Conservation (phyloP, 139 green algal genomes). For the Chlamydomonas applanata region DNA sequence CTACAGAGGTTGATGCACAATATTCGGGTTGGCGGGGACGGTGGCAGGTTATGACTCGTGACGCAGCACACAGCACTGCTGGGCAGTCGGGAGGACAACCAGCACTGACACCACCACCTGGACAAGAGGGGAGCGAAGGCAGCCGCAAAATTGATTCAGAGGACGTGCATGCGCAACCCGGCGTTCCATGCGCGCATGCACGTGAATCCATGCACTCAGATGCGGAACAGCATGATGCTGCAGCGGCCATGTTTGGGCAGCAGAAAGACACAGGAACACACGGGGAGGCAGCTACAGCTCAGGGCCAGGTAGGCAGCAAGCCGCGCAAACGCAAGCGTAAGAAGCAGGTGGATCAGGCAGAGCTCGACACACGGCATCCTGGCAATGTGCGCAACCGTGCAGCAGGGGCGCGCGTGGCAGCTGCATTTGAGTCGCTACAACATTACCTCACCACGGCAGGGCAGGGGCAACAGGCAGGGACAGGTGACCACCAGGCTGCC, state of each 20-base stretch:
- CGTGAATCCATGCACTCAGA: no score
- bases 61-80: background rate
- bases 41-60: background rate
- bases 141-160: no score
- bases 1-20: background rate
- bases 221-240: no score
- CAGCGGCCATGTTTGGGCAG: no score
- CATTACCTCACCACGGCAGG: background rate
- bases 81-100: no score
- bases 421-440: background rate
- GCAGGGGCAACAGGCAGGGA: background rate
- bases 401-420: background rate
- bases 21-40: background rate
- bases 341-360: background rate
- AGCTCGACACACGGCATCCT: background rate
- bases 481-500: background rate
- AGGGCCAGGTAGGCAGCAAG: background rate
- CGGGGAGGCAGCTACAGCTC: background rate
- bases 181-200: no score
- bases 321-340: background rate
- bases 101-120: no score
- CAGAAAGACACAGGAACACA: no score
- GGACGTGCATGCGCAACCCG: no score
- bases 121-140: no score
- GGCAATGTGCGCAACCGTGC: constrained; percentile 13